Conservation (phyloP, 768 basidiomycete genomes). For the Psilocybe sp. region DNA sequence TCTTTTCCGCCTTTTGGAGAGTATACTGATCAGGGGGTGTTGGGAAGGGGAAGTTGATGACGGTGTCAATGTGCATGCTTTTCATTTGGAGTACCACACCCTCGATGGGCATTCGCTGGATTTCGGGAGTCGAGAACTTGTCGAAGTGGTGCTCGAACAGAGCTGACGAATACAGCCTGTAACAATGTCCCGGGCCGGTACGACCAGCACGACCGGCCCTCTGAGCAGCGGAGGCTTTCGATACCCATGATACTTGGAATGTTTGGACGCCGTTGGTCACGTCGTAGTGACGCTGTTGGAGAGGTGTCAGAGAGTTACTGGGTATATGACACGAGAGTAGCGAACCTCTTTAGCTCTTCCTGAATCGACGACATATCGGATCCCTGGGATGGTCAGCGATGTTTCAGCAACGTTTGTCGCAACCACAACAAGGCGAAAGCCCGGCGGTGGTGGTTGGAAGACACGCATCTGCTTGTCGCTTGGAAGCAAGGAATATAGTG, state of each 20-base stretch:
- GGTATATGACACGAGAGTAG: slow-evolving; percentile 1
- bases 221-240: slow-evolving; percentile 93
- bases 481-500: slow-evolving; percentile 88
- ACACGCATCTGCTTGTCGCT: slow-evolving; percentile 95
- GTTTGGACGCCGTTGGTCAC: slow-evolving; percentile 79
- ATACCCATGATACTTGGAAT: slow-evolving; percentile 91
- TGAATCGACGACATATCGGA: slow-evolving; percentile 96
- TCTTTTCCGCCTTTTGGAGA: slow-evolving; percentile 78
- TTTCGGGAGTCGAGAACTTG: slow-evolving; percentile 85
- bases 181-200: slow-evolving; percentile 97
- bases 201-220: slow-evolving; percentile 96
- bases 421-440: slow-evolving; percentile 85
- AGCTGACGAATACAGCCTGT: slow-evolving; percentile 93
- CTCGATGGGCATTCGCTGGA: slow-evolving; percentile 93
- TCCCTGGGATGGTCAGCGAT: slow-evolving; percentile 93
- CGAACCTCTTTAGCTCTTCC: slow-evolving; percentile 91
- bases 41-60: slow-evolving; percentile 97
- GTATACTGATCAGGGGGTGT: slow-evolving; percentile 84
- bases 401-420: slow-evolving; percentile 98
- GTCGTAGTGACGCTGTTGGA: slow-evolving; percentile 76
- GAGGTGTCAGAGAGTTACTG: not conserved
- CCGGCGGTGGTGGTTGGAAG: slow-evolving; percentile 80
- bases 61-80: slow-evolving; percentile 95
- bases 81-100: slow-evolving; percentile 99
- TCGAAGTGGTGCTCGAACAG: slow-evolving; percentile 93